phyloP scores from a whole-genome alignment of 116 monocot species.

The Dioscorea cayenensis region DNA sequence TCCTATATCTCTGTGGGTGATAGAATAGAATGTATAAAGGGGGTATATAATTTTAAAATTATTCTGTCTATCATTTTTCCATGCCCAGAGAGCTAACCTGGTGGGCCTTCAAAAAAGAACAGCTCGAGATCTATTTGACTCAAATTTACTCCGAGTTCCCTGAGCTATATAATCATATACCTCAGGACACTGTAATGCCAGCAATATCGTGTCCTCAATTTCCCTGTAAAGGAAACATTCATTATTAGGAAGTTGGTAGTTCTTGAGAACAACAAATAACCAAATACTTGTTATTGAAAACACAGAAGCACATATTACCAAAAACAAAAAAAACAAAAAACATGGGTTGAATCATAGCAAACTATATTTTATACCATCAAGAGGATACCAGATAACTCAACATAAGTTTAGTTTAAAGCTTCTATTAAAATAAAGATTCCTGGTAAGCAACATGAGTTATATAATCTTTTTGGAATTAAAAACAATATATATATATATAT shows the following conservation, averaged over 20 bases:
- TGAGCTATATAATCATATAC: constrained; percentile 94
- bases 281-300: not conserved
- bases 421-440: no score
- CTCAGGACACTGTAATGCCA: constrained; percentile 78
- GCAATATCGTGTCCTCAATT: constrained; percentile 86
- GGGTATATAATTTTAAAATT: no score
- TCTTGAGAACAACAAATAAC: not conserved
- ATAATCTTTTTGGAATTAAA: no score
- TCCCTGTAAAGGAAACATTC: constrained; percentile 32
- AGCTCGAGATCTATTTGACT: constrained; percentile 85
- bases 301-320: not conserved
- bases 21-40: no score
- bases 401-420: no score
- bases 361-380: not conserved
- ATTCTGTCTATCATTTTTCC: no score
- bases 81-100: constrained; percentile 38
- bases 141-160: constrained; percentile 80
- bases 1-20: no score
- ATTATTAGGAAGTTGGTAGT: not conserved
- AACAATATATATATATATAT: no score
- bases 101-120: constrained; percentile 97
- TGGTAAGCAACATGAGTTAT: no score
- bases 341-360: not conserved
- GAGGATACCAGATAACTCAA: no score
- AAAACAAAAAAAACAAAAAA: not conserved